Base-by-base conservation (phyloP, 768 basidiomycete species). In the Phaeotremella skinneri region DNA sequence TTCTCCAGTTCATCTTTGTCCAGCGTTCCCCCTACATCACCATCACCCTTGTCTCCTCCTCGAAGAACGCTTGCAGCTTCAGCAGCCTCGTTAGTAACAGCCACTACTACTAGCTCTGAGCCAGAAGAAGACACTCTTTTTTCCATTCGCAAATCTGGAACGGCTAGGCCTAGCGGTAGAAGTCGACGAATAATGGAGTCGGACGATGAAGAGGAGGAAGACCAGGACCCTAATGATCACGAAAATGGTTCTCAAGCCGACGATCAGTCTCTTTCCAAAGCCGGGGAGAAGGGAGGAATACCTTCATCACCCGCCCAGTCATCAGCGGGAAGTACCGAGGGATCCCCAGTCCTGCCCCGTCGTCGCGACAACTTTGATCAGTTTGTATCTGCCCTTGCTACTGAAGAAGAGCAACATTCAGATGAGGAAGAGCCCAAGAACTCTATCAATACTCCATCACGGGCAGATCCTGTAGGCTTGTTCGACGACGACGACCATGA, bases 171-270 rank as follows among this genome's bases (percentile, higher is more conserved):
- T 29, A 58, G 43, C 25, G 60, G 56, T 4, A 54, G 43, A 47
- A 41, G 48, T 1, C 42, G 42, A 23, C 20, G 49, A 14, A 57
- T 66, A 2, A 54, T 62, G 9, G 30, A 49, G 2, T 62, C 64
- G n/a, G 60, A 62, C 45, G 58, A 56, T 21, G 64, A 66, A n/a
- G 64, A 61, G 2, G 51, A 53, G 21, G 60, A 55, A 16, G 59
- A 52, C 7, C 49, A 49, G 14, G 52, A 57, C 11, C 41, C n/a
- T 42, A 6, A 20, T 52, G 34, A 25, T 53, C 21, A 14, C 21
- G 25, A 53, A 20, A 20, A 21, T 20, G 17, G 29, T 49, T 16
- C 31, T 39, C 27, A 17, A 23, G 16, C 49, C 26, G 17, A 30
- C n/a, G 23, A 55, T 62, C 2, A 49, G n/a, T 23, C 49, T n/a